Conservation (phyloP, 345 rosid species). For the Diplotaxis tenuifolia region DNA sequence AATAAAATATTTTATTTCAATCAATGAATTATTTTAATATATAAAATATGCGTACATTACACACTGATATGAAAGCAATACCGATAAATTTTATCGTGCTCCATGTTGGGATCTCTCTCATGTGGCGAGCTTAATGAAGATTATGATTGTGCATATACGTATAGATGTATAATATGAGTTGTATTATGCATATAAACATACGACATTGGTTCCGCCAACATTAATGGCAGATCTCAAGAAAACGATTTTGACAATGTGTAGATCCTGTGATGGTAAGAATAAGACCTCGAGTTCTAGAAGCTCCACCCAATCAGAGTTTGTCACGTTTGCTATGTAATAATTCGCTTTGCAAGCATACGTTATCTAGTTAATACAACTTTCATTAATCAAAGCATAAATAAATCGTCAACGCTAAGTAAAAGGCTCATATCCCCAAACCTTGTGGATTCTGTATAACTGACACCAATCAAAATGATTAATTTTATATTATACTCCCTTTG, state of each 20-base stretch:
- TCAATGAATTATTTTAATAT: neutral
- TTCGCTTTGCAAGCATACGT: conserved; percentile 20
- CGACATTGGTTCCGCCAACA: conserved; percentile 49
- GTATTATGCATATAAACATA: conserved; percentile 32
- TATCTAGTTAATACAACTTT: conserved; percentile 23
- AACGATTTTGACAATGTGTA: conserved; percentile 38
- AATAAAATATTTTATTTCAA: conserved; percentile 10
- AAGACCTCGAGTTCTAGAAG: conserved; percentile 33
- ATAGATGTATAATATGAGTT: neutral
- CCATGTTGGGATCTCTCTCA: conserved; percentile 40
- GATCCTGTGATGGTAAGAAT: conserved; percentile 39
- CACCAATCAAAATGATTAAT: neutral
- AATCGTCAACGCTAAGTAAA: conserved; percentile 37
- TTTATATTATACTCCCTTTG: too few species aligned
- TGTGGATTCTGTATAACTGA: conserved; percentile 7
- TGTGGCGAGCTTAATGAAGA: conserved; percentile 31
- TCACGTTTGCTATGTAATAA: conserved; percentile 22
- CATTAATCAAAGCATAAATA: conserved; percentile 35
- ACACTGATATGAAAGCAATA: conserved; percentile 26
- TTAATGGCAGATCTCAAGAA: conserved; percentile 49
- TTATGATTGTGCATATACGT: conserved; percentile 13
- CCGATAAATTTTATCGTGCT: conserved; percentile 34
- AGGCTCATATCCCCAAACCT: conserved; percentile 22
- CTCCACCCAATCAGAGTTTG: conserved; percentile 24
- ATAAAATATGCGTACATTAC: conserved; percentile 31